Conservation (phyloP, 441 rosid genomes). For the Adansonia grandidieri region DNA sequence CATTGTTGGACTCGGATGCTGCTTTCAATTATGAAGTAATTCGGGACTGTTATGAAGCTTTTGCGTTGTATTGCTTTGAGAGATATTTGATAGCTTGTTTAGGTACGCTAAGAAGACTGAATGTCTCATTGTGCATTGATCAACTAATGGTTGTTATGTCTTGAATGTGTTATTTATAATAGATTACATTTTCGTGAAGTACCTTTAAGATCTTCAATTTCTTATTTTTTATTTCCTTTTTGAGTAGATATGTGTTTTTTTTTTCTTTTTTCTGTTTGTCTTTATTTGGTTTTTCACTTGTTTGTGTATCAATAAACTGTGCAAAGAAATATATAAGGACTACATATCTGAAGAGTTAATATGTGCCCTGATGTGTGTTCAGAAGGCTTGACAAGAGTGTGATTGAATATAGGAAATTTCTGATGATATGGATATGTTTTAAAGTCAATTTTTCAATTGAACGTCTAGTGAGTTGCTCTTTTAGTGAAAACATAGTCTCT, state of each 20-base stretch:
- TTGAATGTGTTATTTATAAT: slow-evolving; percentile 6
- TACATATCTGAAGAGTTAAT: neutral
- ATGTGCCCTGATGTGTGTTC: neutral
- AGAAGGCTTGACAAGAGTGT: neutral
- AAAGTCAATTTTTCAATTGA: neutral
- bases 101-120: slow-evolving; percentile 51
- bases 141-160: neutral
- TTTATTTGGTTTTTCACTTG: neutral
- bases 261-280: neutral
- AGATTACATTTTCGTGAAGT: neutral
- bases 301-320: neutral
- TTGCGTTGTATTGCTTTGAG: slow-evolving; percentile 96
- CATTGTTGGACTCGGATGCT: slow-evolving; percentile 81
- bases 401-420: neutral
- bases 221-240: neutral
- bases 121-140: neutral
- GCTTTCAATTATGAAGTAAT: slow-evolving; percentile 93
- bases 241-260: neutral
- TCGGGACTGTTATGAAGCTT: slow-evolving; percentile 98
- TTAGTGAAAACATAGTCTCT: neutral
- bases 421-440: neutral
- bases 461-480: neutral
- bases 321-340: neutral
- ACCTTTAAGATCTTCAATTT: slow-evolving; percentile 12
- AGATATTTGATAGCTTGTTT: slow-evolving; percentile 96